A percentile compares a stretch with the other conserved stretches of the same genome.
Evolutionary conservation across 441 rosid species (phyloP).

Genomic region (Brassica hybrid): DNA sequence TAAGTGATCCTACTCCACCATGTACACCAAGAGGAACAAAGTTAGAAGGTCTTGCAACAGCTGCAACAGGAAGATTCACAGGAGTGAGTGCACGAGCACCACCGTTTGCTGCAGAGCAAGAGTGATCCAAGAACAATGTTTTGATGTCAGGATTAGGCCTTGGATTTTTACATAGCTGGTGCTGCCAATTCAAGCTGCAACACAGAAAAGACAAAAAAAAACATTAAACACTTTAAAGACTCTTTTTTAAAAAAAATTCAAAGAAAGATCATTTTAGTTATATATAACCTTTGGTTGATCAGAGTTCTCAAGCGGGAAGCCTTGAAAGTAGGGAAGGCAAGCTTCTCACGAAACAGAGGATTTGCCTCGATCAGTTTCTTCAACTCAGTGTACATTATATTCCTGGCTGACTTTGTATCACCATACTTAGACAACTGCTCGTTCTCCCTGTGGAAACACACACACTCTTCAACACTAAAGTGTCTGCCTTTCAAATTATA

Average conservation of each 20-base stretch:
- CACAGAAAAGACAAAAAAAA: slow-evolving; percentile 6
- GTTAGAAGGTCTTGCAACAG: slow-evolving; percentile 73
- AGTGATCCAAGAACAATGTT: slow-evolving; percentile 86
- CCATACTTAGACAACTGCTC: slow-evolving; percentile 97
- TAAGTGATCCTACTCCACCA: slow-evolving; percentile 62
- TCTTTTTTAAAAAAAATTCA: too few relatives aligned
- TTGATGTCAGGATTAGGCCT: slow-evolving; percentile 94
- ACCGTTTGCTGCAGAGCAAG: slow-evolving; percentile 81
- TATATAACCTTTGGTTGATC: slow-evolving; percentile 82
- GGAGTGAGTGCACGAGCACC: slow-evolving; percentile 84
- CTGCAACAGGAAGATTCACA: slow-evolving; percentile 73
- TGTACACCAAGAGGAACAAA: slow-evolving; percentile 82
- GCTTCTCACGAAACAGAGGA: slow-evolving; percentile 96
- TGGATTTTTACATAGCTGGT: slow-evolving; percentile 93
- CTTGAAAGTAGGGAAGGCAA: slow-evolving; percentile 79
- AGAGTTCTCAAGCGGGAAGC: slow-evolving; percentile 91
- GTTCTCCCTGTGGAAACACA: slow-evolving; percentile 62
- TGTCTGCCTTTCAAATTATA: background rate
- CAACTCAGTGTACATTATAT: slow-evolving; percentile 84
- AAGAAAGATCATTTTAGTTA: background rate
- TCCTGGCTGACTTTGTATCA: slow-evolving; percentile 90
- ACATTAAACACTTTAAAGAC: background rate
- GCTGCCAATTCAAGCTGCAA: slow-evolving; percentile 97
- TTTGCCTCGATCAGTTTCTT: slow-evolving; percentile 94
- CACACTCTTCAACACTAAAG: slow-evolving; percentile 22